Conservation (phyloP, 345 rosid species). For the Laguncularia racemosa region DNA sequence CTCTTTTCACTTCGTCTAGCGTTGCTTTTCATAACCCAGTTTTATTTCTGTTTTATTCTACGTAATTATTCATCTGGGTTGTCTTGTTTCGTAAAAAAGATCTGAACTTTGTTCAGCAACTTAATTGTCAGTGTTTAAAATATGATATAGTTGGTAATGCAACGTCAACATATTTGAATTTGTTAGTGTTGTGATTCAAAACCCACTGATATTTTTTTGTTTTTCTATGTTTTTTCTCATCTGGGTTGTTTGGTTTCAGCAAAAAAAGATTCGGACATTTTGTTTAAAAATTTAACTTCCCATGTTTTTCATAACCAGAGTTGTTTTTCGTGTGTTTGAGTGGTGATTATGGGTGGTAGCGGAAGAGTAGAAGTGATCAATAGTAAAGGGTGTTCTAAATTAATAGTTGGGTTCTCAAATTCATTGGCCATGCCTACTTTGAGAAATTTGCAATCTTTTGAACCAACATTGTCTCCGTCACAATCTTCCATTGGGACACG, state of each 20-base stretch:
- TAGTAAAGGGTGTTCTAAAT: conserved; percentile 74
- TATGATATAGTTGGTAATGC: no score
- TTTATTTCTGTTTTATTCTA: neutral
- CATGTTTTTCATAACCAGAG: neutral
- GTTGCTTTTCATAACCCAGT: neutral
- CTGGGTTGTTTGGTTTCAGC: neutral
- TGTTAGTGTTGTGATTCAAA: no score
- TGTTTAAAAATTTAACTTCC: neutral
- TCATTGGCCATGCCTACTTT: conserved; percentile 26
- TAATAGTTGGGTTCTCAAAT: conserved; percentile 47
- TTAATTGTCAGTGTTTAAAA: no score
- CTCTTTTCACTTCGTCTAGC: neutral
- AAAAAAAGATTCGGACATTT: neutral
- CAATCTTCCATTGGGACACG: conserved; percentile 36
- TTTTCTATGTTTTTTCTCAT: no score
- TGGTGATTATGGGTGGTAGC: conserved; percentile 41
- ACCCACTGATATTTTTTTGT: no score
- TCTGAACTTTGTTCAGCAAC: no score
- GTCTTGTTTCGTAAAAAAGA: neutral
- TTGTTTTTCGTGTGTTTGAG: conserved; percentile 5
- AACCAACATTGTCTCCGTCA: conserved; percentile 32
- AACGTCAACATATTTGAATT: no score
- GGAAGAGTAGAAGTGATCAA: conserved; percentile 51
- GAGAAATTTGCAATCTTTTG: conserved; percentile 29
- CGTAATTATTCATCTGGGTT: neutral